Evolutionary conservation across 129 eudicot species (phyloP), one percentile per base, ranked within the genome.

Genomic region (Flaveria robusta): DNA sequence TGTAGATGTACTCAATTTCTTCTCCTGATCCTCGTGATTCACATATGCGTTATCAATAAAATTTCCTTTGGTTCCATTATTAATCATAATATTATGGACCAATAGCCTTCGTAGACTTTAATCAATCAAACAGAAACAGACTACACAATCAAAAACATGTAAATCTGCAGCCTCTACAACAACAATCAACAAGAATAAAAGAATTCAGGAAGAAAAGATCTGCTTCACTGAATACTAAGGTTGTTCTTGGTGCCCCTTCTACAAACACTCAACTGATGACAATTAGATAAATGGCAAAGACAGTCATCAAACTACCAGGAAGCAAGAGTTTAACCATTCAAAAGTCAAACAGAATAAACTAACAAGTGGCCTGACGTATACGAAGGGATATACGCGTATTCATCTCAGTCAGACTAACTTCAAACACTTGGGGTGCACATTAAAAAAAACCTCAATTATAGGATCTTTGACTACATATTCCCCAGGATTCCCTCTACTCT

Each of bases 301-400:
- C 43, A 24, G 52, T 55, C 19, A 31, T 39, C 34, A 78, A 37
- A 74, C 41, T 67, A 79, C 46, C 58, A 37, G 60, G 74, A 71
- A 65, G 43, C 66, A 63, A 72, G 64, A 45, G 71, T 73, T 69
- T 73, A 78, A 66, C 37, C 73, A 69, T 74, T 59, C 45, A 58
- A 66, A 71, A 52, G 84, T 77, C 84, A 78, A 85, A 78, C 70
- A 72, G 9, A 63, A 77, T 56, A 72, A 74, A 79, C 8, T 69
- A 78, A 24, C 24, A 37, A 71, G 68, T 77, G 56, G 75, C 72
- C 68, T 59, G 74, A 73, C 34, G 51, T 82, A 82, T 67, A 46
- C 43, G 47, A 26, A 37, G 16, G 72, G 23, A 74, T 63, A 74
- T 85, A 74, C 88, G 79, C 74, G 76, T 78, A 85, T 75, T 14